A percentile compares a stretch with the other conserved stretches of the same genome.
Conservation (phyloP, 805 yeast genomes). For the Ogataea kodamae region DNA sequence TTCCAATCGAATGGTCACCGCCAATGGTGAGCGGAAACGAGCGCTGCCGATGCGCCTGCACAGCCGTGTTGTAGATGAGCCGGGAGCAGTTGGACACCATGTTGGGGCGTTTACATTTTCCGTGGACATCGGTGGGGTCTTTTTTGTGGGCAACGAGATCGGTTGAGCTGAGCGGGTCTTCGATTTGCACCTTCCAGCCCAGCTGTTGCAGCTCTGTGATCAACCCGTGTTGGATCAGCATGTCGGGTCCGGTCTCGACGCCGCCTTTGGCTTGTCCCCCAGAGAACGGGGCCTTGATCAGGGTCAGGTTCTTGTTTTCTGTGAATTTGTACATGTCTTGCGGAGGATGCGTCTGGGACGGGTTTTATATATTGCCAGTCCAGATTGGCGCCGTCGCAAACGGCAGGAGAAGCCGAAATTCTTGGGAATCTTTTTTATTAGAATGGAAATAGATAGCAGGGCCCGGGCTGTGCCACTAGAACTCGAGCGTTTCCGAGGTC, state of each 20-base stretch:
- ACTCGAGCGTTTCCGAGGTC: constrained; percentile 25
- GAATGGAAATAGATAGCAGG: constrained; percentile 13
- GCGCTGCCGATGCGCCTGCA: constrained; percentile 42
- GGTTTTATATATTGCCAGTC: no score
- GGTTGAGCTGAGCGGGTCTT: constrained; percentile 50
- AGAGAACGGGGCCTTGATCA: constrained; percentile 86
- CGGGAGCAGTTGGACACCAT: constrained; percentile 74
- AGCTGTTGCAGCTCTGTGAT: constrained; percentile 55
- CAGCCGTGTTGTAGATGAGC: constrained; percentile 59
- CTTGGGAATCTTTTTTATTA: no score
- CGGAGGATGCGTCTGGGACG: no score
- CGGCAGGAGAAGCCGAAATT: no score
- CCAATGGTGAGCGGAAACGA: constrained; percentile 82
- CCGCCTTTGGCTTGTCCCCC: constrained; percentile 96
- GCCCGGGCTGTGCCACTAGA: no score
- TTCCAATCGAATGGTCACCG: constrained; percentile 96
- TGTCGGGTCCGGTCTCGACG: constrained; percentile 91
- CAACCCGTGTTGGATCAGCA: constrained; percentile 69
- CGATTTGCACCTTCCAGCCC: constrained; percentile 65
- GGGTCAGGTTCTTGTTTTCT: constrained; percentile 53
- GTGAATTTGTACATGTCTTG: no score
- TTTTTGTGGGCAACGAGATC: constrained; percentile 43
- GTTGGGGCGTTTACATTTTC: constrained; percentile 64
- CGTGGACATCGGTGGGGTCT: constrained; percentile 47
- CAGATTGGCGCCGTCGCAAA: constrained; percentile 9